Percentiles rank a stretch among this genome's conserved stretches.
Evolutionary conservation across 148 eudicot species (phyloP).

Genomic region (Amaranthus cruentus): DNA sequence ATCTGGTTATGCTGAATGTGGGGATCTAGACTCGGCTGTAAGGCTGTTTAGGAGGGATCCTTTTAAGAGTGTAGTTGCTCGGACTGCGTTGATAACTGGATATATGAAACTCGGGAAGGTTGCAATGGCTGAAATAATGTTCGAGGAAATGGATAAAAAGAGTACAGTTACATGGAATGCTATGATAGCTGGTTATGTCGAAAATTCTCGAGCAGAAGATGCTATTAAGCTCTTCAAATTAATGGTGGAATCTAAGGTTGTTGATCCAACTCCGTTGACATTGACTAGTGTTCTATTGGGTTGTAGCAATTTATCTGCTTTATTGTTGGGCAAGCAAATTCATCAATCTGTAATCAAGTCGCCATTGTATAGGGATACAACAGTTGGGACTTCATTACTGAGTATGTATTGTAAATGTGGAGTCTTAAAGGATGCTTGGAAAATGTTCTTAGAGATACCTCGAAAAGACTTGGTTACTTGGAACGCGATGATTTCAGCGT

Average conservation of each 20-base stretch:
- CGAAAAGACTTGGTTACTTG: slow-evolving; percentile 59
- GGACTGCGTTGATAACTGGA: slow-evolving; percentile 63
- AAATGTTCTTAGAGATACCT: slow-evolving; percentile 49
- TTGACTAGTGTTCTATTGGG: slow-evolving; percentile 61
- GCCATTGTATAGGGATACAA: slow-evolving; percentile 44
- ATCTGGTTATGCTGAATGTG: slow-evolving; percentile 56
- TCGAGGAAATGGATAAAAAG: slow-evolving; percentile 39
- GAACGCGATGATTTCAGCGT: slow-evolving; percentile 80
- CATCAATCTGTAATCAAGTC: slow-evolving; percentile 55
- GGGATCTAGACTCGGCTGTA: slow-evolving; percentile 53
- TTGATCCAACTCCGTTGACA: slow-evolving; percentile 41
- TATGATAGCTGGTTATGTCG: slow-evolving; percentile 74
- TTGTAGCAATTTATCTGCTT: slow-evolving; percentile 69
- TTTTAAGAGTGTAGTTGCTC: slow-evolving; percentile 42
- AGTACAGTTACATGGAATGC: slow-evolving; percentile 68
- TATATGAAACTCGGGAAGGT: slow-evolving; percentile 57
- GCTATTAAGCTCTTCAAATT: slow-evolving; percentile 53
- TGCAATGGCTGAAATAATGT: slow-evolving; percentile 53
- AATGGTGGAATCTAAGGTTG: slow-evolving; percentile 39
- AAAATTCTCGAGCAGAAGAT: slow-evolving; percentile 49
- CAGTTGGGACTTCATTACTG: slow-evolving; percentile 61
- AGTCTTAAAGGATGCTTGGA: slow-evolving; percentile 50
- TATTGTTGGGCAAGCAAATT: slow-evolving; percentile 62
- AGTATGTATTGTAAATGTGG: slow-evolving; percentile 88
- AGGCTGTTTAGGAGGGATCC: slow-evolving; percentile 43